Percentiles rank a stretch among this genome's conserved stretches.
Evolutionary conservation across 257 asterid genomes (phyloP).

Genomic region (Cynanchum wilfordii): DNA sequence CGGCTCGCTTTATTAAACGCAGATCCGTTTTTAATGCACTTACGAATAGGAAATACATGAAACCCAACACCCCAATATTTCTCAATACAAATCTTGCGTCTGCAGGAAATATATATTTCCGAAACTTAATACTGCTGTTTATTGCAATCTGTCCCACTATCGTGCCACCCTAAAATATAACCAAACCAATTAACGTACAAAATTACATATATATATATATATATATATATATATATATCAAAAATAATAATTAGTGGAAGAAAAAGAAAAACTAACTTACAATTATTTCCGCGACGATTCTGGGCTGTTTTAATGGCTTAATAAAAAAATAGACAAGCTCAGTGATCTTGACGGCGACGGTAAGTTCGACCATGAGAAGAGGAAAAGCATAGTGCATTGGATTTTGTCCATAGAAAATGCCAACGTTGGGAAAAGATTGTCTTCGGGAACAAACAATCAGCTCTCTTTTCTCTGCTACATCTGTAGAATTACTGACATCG

Average conservation of each 20-base stretch:
- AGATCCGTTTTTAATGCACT: conserved; percentile 64
- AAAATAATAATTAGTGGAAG: no score
- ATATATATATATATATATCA: no score
- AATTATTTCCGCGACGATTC: conserved; percentile 52
- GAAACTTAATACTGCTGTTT: conserved; percentile 44
- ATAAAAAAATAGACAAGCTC: conserved; percentile 42
- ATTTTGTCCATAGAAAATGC: conserved; percentile 73
- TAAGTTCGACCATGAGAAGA: conserved; percentile 39
- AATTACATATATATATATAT: no score
- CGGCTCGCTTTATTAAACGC: conserved; percentile 22
- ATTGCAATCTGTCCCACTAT: conserved; percentile 68
- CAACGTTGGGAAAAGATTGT: conserved; percentile 32
- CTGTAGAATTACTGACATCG: neutral
- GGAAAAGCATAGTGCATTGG: conserved; percentile 58
- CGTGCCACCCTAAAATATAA: conserved; percentile 64
- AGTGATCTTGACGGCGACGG: conserved; percentile 31
- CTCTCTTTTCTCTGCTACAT: neutral
- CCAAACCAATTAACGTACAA: no score
- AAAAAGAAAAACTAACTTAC: conserved; percentile 35
- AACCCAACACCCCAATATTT: conserved; percentile 61
- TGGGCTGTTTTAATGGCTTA: conserved; percentile 75
- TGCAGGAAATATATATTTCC: conserved; percentile 37
- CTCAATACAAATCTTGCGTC: conserved; percentile 30
- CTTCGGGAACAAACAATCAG: conserved; percentile 30
- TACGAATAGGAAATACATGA: conserved; percentile 73